phyloP scores from a whole-genome alignment of 1,284 basidiomycete species.

The Malassezia brasiliensis region DNA sequence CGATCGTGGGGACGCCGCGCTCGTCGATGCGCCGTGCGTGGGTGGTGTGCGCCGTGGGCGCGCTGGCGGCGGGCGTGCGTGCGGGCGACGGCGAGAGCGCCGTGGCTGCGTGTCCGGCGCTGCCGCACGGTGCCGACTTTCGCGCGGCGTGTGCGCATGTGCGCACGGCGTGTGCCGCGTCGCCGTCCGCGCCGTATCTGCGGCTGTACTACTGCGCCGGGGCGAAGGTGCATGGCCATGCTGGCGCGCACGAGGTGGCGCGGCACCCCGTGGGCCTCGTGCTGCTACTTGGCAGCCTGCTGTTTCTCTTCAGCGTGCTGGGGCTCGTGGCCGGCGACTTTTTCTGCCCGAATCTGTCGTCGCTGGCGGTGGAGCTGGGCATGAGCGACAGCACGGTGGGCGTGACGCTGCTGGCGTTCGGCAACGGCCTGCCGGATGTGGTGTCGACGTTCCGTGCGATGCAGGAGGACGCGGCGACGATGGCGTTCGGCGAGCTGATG shows the following conservation, averaged over 20 bases:
- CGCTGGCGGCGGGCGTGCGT: background rate
- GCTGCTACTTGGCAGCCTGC: constrained; percentile 7
- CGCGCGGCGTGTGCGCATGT: constrained; percentile 29
- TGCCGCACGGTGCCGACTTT: constrained; percentile 19
- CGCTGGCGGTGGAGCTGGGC: constrained; percentile 33
- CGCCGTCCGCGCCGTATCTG: constrained; percentile 35
- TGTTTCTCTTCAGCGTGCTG: constrained; percentile 41
- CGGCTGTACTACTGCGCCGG: constrained; percentile 39
- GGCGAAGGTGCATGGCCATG: too few species aligned
- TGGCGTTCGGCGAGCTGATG: constrained; percentile 87
- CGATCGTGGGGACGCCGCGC: background rate
- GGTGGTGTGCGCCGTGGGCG: constrained; percentile 2
- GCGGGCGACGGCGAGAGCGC: background rate
- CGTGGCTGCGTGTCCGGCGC: constrained; percentile 19
- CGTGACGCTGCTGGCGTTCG: constrained; percentile 44
- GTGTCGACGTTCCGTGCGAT: constrained; percentile 93
- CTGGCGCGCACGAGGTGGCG: background rate
- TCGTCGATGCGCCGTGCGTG: background rate
- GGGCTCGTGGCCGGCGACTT: constrained; percentile 45
- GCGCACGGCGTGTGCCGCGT: constrained; percentile 22
- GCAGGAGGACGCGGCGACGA: constrained; percentile 68
- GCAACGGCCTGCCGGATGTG: constrained; percentile 51
- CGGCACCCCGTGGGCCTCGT: constrained; percentile 4
- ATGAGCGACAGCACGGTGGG: constrained; percentile 42
- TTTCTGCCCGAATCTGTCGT: constrained; percentile 44